Percentiles rank a stretch among this genome's conserved stretches.
These are phyloP conservation scores for Rhizophora mangle DNA, from an alignment of 345 rosid genomes.

Conservation along the genomic window DNA sequence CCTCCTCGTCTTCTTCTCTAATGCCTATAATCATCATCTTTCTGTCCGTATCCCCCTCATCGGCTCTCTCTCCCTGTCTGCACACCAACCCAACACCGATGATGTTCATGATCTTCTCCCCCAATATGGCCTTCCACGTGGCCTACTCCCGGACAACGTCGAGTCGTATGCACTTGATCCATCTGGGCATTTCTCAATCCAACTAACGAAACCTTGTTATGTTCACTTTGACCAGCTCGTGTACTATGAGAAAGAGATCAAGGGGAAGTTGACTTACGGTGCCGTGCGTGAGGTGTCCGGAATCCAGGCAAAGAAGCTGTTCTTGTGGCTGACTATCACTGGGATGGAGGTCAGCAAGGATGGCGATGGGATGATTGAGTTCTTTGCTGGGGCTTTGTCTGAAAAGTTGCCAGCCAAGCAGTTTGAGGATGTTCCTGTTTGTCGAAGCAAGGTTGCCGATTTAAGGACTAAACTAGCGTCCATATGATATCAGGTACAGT, in stretches of 20 bases:
- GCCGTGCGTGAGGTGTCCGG: constrained; percentile 52
- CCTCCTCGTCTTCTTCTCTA: not conserved
- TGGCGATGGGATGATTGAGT: constrained; percentile 40
- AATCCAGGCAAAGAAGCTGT: constrained; percentile 61
- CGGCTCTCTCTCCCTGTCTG: constrained; percentile 2
- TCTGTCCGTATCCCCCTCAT: constrained; percentile 22
- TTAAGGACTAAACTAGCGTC: constrained; percentile 23
- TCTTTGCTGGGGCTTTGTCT: constrained; percentile 72
- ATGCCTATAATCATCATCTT: not conserved
- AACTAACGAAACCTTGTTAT: constrained; percentile 40
- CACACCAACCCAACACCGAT: not conserved
- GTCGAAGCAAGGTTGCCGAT: constrained; percentile 36
- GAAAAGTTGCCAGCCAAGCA: constrained; percentile 55
- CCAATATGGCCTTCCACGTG: constrained; percentile 60
- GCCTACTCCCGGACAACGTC: constrained; percentile 59
- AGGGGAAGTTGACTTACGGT: constrained; percentile 60
- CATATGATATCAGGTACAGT: constrained; percentile 35
- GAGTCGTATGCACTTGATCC: constrained; percentile 48
- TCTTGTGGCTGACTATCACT: constrained; percentile 62
- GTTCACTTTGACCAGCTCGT: constrained; percentile 57
- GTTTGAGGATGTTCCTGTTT: constrained; percentile 54
- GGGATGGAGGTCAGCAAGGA: constrained; percentile 42
- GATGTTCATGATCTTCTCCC: constrained; percentile 77
- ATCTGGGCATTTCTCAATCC: constrained; percentile 51
- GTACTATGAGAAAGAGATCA: constrained; percentile 47